phyloP scores from a whole-genome alignment of 306 rosid genomes.

The Carpinus viminea region DNA sequence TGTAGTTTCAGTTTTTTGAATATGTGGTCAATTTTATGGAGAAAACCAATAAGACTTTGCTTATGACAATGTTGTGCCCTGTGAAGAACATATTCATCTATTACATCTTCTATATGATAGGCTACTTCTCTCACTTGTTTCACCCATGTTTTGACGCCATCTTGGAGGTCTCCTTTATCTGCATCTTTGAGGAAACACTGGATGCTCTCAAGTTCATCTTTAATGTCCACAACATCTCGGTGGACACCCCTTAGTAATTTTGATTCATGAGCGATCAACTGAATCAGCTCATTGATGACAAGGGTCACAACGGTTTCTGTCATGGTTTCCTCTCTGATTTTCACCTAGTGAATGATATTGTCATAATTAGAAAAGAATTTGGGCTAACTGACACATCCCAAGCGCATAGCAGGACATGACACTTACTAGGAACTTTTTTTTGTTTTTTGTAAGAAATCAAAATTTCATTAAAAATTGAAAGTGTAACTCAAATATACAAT shows the following conservation, averaged over 20 bases:
- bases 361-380: no score
- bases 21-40: background rate
- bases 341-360: background rate
- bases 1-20: background rate
- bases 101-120: constrained; percentile 5
- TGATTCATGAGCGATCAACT: constrained; percentile 8
- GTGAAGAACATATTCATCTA: background rate
- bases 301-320: constrained; percentile 10
- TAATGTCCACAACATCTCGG: background rate
- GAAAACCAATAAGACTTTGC: background rate
- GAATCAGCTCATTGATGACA: background rate
- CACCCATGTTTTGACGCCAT: constrained; percentile 10
- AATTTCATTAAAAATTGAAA: no score
- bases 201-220: constrained; percentile 4
- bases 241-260: background rate
- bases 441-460: background rate
- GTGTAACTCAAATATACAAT: no score
- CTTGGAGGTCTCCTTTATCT: background rate
- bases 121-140: constrained; percentile 1
- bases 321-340: background rate
- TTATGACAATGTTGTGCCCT: background rate
- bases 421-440: background rate
- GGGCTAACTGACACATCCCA: no score
- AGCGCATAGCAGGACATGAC: no score
- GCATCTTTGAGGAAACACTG: constrained; percentile 12